Conservation (phyloP, 768 basidiomycete genomes). For the Russula emetica region DNA sequence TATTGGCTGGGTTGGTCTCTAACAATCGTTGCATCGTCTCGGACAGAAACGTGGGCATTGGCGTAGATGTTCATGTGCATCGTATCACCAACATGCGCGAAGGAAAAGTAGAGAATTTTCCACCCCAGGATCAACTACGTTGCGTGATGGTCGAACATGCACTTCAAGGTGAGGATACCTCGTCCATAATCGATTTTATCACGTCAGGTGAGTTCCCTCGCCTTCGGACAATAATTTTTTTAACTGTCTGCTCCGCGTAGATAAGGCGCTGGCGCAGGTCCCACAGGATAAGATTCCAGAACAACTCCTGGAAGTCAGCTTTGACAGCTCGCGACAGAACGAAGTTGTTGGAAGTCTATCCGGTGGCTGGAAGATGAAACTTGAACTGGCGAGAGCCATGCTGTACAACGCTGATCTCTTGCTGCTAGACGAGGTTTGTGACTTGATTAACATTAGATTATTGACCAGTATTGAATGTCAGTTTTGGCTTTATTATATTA, state of each 20-base stretch:
- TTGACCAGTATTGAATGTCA: slow-evolving; percentile 22
- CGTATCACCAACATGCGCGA: slow-evolving; percentile 90
- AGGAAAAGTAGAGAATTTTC: slow-evolving; percentile 95
- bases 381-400: slow-evolving; percentile 95
- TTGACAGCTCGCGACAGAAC: slow-evolving; percentile 78
- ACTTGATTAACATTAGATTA: slow-evolving; percentile 12
- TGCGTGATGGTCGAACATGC: slow-evolving; percentile 98
- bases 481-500: slow-evolving; percentile 75
- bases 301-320: slow-evolving; percentile 85
- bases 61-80: slow-evolving; percentile 95
- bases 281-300: slow-evolving; percentile 68
- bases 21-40: neutral
- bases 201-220: slow-evolving; percentile 55
- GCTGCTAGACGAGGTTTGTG: slow-evolving; percentile 72
- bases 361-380: slow-evolving; percentile 99
- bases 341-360: slow-evolving; percentile 87
- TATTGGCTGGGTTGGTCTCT: neutral
- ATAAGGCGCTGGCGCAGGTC: slow-evolving; percentile 60
- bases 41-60: slow-evolving; percentile 78
- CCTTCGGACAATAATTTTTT: neutral
- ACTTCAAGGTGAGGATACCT: slow-evolving; percentile 88
- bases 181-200: slow-evolving; percentile 86
- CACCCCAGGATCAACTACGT: slow-evolving; percentile 77
- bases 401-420: slow-evolving; percentile 87
- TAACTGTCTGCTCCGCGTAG: slow-evolving; percentile 37